Evolutionary conservation across 2,329 filamentous ascomycete species (phyloP), one percentile per base, ranked within the genome.

Genomic region (Chrysosporium keratinophilum): DNA sequence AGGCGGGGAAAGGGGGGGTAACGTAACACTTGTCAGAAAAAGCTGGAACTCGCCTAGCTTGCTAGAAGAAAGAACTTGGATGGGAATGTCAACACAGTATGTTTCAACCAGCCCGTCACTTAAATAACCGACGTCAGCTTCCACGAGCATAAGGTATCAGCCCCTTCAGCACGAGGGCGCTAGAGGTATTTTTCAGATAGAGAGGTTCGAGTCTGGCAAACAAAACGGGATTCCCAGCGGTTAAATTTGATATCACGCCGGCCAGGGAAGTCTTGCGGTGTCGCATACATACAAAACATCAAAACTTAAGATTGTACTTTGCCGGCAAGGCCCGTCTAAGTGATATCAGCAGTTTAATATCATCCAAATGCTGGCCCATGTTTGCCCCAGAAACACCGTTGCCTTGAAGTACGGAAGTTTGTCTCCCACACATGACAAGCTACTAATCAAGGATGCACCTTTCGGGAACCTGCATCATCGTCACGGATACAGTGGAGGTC

Each of bases 381-480:
- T 52, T 52, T 52, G 50, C 50, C n/a, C 50, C 5, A 40, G 2
- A 50, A 15, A 12, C 11, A 39, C 20, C 14, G 7, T 28, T 52
- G n/a, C 19, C 41, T 14, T 11, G 12, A 40, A 17, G 40, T 12
- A 20, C 3, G 40, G n/a, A 41, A 46, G 50, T 52, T 52, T 52
- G 50, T 33, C 50, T 39, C 37, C 28, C 41, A 39, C 47, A 7
- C 35, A 23, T 33, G 47, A 44, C 50, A 45, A 35, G 41, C 49
- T 15, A 23, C 28, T 28, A 19, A 35, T 43, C 37, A 10, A 19
- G 34, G 15, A 45, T 31, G 37, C 20, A 12, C 28, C 35, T 44
- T 5, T 50, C 55, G 55, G 55, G 51, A 57, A 35, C 41, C 39
- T 52, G 55, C 55, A 57, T 57, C 34, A 15, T 35, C 35, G 33